A percentile compares a stretch with the other conserved stretches of the same genome.
Conservation (phyloP, 768 basidiomycete species). For the Piloderma croceum region DNA sequence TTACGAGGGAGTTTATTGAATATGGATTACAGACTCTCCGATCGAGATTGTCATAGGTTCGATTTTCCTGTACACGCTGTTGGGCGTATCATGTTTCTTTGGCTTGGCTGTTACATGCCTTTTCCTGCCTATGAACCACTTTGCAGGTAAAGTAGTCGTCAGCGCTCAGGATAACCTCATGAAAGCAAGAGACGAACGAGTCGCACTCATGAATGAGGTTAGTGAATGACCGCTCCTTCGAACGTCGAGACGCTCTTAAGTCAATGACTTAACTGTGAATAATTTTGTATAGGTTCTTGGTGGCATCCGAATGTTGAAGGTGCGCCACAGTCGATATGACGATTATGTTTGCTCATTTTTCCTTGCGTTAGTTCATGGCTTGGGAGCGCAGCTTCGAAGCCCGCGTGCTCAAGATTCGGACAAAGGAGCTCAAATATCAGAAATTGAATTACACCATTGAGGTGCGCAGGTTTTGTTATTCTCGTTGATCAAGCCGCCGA, state of each 20-base stretch:
- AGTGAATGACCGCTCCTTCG: conserved; percentile 5
- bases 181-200: conserved; percentile 89
- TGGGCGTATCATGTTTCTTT: conserved; percentile 69
- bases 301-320: conserved; percentile 90
- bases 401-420: conserved; percentile 64
- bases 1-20: conserved; percentile 4
- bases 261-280: neutral
- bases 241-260: neutral
- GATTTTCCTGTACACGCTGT: conserved; percentile 68
- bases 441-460: conserved; percentile 85
- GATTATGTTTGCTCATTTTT: conserved; percentile 1
- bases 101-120: conserved; percentile 73
- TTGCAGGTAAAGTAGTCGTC: conserved; percentile 75
- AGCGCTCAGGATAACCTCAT: conserved; percentile 79
- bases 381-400: conserved; percentile 89
- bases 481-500: neutral
- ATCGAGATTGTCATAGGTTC: conserved; percentile 75
- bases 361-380: conserved; percentile 71
- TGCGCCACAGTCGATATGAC: too few species aligned
- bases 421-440: conserved; percentile 79
- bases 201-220: conserved; percentile 82
- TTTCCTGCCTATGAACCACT: conserved; percentile 76
- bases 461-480: conserved; percentile 28
- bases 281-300: conserved; percentile 57
- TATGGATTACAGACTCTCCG: conserved; percentile 50